phyloP scores from a whole-genome alignment of 2,329 filamentous ascomycete species.

The Aspergillus intermedius region DNA sequence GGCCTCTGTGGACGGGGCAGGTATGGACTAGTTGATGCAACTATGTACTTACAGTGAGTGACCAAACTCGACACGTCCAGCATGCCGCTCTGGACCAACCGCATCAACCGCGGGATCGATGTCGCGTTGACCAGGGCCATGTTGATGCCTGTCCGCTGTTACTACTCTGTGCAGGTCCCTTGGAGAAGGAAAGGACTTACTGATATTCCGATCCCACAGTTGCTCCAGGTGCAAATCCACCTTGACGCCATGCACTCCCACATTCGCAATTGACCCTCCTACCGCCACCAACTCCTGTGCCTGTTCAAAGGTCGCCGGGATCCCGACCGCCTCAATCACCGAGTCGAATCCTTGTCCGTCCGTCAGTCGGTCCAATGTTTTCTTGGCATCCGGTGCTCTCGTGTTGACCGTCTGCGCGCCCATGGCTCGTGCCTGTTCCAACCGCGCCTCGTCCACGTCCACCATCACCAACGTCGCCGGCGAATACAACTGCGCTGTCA shows the following conservation, averaged over 20 bases:
- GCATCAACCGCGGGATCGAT: constrained; percentile 11
- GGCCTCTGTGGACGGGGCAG: neutral
- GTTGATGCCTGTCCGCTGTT: constrained; percentile 12
- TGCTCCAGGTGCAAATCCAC: constrained; percentile 45
- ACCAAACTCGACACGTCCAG: constrained; percentile 13
- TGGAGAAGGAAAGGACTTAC: constrained; percentile 21
- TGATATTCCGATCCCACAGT: constrained; percentile 48
- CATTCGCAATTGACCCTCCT: constrained; percentile 48
- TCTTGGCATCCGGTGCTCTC: constrained; percentile 28
- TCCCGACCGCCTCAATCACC: constrained; percentile 51
- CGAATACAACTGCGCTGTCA: constrained; percentile 48
- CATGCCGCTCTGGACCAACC: constrained; percentile 9
- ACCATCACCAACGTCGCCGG: constrained; percentile 45
- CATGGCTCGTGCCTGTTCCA: constrained; percentile 41
- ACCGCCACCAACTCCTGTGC: constrained; percentile 46
- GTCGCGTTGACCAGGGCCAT: constrained; percentile 18
- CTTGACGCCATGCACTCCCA: constrained; percentile 48
- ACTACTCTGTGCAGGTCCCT: neutral
- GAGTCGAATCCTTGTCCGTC: constrained; percentile 47
- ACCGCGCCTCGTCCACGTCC: constrained; percentile 42
- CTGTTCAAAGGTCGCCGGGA: constrained; percentile 46
- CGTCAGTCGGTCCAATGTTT: constrained; percentile 37
- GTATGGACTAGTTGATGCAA: too few relatives aligned
- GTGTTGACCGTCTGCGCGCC: constrained; percentile 39
- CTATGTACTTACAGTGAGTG: constrained; percentile 14